Evolutionary conservation across 2,329 filamentous ascomycete species (phyloP).

Genomic region (Epichloe amarillans): DNA sequence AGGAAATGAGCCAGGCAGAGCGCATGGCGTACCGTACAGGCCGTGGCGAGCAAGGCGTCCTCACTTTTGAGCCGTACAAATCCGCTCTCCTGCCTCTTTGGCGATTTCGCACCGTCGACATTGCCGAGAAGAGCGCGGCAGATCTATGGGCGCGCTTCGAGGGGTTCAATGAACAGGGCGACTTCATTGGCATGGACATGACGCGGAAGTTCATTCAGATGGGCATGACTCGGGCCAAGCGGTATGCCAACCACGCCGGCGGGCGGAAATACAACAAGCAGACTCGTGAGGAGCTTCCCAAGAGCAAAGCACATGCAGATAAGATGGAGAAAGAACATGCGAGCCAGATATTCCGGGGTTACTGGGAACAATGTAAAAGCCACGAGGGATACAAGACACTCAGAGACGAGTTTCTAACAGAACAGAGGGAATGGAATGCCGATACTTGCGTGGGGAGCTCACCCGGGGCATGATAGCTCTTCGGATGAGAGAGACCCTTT

Average conservation of each 20-base stretch:
- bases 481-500: too few species aligned
- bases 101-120: not conserved
- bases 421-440: not conserved
- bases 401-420: not conserved
- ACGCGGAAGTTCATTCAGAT: not conserved
- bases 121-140: not conserved
- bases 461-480: too few species aligned
- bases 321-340: not conserved
- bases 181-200: slow-evolving; percentile 1
- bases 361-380: not conserved
- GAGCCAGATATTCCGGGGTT: not conserved
- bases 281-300: not conserved
- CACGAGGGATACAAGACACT: not conserved
- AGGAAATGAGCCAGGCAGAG: not conserved
- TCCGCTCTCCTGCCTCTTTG: not conserved
- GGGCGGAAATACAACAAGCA: not conserved
- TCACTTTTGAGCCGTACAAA: slow-evolving; percentile 1
- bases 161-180: not conserved
- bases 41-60: slow-evolving; percentile 1
- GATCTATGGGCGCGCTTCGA: not conserved
- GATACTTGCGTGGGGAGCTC: not conserved
- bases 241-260: slow-evolving; percentile 1
- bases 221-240: not conserved
- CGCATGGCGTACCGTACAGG: not conserved
- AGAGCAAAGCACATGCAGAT: not conserved